Percentiles rank a stretch among this genome's conserved stretches.
Evolutionary conservation across 768 basidiomycete species (phyloP).

Genomic region (Trametes sanguinea): DNA sequence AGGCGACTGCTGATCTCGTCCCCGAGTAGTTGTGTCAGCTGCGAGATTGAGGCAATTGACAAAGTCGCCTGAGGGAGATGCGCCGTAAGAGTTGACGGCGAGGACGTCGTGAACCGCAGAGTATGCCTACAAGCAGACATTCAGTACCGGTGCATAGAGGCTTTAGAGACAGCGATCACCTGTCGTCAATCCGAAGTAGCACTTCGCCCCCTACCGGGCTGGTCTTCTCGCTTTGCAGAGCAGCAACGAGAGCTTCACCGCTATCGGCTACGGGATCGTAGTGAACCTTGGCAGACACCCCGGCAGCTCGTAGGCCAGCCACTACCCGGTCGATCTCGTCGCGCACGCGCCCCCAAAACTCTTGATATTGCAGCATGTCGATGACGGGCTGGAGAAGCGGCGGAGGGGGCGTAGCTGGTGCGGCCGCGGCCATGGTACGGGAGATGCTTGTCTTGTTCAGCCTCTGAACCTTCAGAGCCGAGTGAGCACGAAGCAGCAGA

Average conservation of each 20-base stretch:
- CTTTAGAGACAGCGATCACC: constrained; percentile 40
- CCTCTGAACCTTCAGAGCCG: constrained; percentile 45
- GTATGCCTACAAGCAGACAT: constrained; percentile 53
- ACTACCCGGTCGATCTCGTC: constrained; percentile 56
- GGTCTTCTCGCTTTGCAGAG: constrained; percentile 43
- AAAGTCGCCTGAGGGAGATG: constrained; percentile 82
- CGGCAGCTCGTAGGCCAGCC: constrained; percentile 49
- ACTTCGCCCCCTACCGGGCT: constrained; percentile 70
- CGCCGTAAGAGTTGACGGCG: constrained; percentile 76
- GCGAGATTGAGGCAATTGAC: constrained; percentile 70
- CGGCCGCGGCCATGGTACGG: constrained; percentile 24
- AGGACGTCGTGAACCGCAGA: constrained; percentile 71
- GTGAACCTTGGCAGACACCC: constrained; percentile 56
- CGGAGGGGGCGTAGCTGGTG: constrained; percentile 34
- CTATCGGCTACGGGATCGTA: constrained; percentile 70
- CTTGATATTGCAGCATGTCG: constrained; percentile 77
- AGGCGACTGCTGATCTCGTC: constrained; percentile 79
- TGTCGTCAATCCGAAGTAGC: constrained; percentile 66
- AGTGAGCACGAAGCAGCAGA: constrained; percentile 65
- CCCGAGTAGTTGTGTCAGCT: constrained; percentile 69
- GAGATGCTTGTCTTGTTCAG: constrained; percentile 33
- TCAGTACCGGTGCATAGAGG: not conserved
- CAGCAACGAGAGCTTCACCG: constrained; percentile 56
- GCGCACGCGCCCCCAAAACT: constrained; percentile 67
- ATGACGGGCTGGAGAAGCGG: constrained; percentile 72